Evolutionary conservation across 495 filamentous ascomycete species (phyloP).

Genomic region (Talaromyces wortmannii): DNA sequence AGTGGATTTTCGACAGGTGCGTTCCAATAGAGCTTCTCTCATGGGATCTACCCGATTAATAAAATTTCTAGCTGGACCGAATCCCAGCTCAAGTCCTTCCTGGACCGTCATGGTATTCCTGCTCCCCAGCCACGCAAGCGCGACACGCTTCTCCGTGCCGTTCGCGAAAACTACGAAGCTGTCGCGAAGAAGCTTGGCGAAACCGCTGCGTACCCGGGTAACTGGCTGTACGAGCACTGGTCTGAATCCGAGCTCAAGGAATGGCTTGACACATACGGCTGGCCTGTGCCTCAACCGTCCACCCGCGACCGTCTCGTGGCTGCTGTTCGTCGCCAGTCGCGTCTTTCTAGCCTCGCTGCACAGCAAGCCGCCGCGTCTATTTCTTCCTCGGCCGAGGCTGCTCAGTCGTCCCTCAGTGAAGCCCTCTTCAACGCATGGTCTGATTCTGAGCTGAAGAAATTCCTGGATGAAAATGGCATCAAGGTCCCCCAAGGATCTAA

Average conservation of each 20-base stretch:
- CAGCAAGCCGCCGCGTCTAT: constrained; percentile 54
- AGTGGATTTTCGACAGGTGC: constrained; percentile 94
- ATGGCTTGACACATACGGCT: constrained; percentile 86
- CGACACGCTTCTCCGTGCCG: constrained; percentile 70
- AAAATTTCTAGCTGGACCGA: constrained; percentile 60
- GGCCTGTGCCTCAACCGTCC: constrained; percentile 79
- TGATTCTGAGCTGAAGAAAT: constrained; percentile 73
- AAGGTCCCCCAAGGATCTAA: constrained; percentile 85
- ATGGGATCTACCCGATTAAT: not conserved
- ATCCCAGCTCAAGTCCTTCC: constrained; percentile 84
- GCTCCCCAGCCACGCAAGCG: constrained; percentile 74
- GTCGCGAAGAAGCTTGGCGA: constrained; percentile 80
- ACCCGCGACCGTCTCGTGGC: constrained; percentile 86
- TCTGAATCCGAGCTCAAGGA: constrained; percentile 67
- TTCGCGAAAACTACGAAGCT: constrained; percentile 74
- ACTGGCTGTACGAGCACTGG: constrained; percentile 93
- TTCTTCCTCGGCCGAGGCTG: constrained; percentile 57
- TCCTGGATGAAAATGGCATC: constrained; percentile 68
- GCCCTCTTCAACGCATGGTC: constrained; percentile 84
- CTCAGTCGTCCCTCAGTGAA: constrained; percentile 68
- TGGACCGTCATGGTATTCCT: constrained; percentile 81
- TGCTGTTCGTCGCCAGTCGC: constrained; percentile 83
- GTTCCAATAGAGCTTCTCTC: constrained; percentile 17
- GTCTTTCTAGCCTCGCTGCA: constrained; percentile 61
- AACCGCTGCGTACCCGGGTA: constrained; percentile 78